Base-by-base conservation (phyloP, 2,329 filamentous ascomycete species). In the Macrophomina phaseolina region DNA sequence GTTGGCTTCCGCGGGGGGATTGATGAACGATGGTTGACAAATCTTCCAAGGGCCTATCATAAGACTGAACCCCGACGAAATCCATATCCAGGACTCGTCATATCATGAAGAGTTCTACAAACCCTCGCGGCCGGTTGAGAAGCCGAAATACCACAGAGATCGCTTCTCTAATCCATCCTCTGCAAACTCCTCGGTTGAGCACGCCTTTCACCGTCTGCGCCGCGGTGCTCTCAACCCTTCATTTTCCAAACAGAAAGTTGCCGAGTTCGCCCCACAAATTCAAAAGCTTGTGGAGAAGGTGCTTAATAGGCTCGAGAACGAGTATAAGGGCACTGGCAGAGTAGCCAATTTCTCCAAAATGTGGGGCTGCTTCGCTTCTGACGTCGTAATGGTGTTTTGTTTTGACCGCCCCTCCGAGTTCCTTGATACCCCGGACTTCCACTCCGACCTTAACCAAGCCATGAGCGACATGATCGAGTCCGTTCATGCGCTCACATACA, bases 171-270 rank as follows among this genome's bases (percentile, higher is more conserved):
- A 61, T n/a, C 7, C 55, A 9, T 49, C 1, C 12, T 60, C 55
- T 8, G 55, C 55, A 3, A 36, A 36, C 36, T 34, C 52, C 2
- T 28, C 55, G 5, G 18, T 30, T 5, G n/a, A 42, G 28, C 56
- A 61, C 30, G 40, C 14, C 5, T 9, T 32, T 3, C 72, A 75
- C 55, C 60, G 66, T 6, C 36, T 69, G 14, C 68, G 73, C 16
- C 67, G 73, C 11, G 66, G 60, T 16, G 69, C 73, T 2, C 56
- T 75, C n/a, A 70, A 68, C 18, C 70, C 67, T 4, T 75, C 71
- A 69, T 61, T 61, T 7, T 61, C 56, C 2, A 61, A 61, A n/a
- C 40, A 14, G 5, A 46, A 46, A 9, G 56, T 61, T n/a, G 14
- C 28, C 14, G 40, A 46, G 18, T 46, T 46, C 23, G 36, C 5